Conservation (phyloP, 192 early-diverging fungal species). For the Podila horticola region DNA sequence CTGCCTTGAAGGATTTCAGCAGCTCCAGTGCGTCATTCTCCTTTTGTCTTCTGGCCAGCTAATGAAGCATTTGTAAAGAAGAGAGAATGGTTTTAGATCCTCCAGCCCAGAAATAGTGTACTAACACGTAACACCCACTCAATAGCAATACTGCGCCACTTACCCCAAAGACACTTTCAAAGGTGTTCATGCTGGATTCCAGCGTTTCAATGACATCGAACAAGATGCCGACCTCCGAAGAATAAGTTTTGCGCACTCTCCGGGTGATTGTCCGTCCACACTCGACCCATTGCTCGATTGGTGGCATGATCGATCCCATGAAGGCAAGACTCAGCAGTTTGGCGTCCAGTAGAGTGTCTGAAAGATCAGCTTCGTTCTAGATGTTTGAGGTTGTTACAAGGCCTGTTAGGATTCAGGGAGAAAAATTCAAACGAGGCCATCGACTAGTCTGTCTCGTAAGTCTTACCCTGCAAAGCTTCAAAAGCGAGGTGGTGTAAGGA, state of each 20-base stretch:
- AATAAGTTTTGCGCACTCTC: slow-evolving; percentile 29
- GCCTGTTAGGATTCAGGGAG: no score
- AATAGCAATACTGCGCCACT: neutral
- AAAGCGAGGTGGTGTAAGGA: slow-evolving; percentile 64
- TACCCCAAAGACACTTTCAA: slow-evolving; percentile 54
- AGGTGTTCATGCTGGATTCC: slow-evolving; percentile 43
- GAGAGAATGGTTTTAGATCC: neutral
- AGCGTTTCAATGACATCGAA: slow-evolving; percentile 50
- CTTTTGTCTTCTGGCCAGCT: slow-evolving; percentile 55
- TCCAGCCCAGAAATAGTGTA: no score
- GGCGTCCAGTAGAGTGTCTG: slow-evolving; percentile 63
- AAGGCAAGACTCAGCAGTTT: slow-evolving; percentile 45
- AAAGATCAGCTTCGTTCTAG: slow-evolving; percentile 73
- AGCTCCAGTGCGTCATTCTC: slow-evolving; percentile 57
- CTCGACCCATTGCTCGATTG: slow-evolving; percentile 51
- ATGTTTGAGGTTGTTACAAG: no score
- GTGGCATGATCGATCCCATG: slow-evolving; percentile 53
- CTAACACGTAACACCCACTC: no score
- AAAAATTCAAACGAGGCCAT: neutral
- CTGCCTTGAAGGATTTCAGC: slow-evolving; percentile 57
- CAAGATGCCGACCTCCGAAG: slow-evolving; percentile 38
- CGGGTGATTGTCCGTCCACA: slow-evolving; percentile 25
- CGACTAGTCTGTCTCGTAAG: neutral
- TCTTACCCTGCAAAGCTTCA: slow-evolving; percentile 73
- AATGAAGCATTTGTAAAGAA: slow-evolving; percentile 1